Evolutionary conservation across 257 asterid genomes (phyloP).

Genomic region (Solanum okadae): DNA sequence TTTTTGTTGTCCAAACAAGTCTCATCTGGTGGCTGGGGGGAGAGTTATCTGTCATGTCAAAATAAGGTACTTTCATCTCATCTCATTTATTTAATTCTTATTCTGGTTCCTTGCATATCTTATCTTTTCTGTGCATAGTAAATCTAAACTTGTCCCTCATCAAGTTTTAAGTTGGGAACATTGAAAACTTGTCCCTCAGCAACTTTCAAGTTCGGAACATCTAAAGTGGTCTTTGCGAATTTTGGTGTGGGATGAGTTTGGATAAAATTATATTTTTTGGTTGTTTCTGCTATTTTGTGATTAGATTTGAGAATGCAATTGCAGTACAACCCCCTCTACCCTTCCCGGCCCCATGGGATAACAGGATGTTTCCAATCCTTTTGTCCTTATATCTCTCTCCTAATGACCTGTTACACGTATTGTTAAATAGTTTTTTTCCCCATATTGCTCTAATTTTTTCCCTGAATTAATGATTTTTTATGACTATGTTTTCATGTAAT

Average conservation of each 20-base stretch:
- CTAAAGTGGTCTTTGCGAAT: not conserved
- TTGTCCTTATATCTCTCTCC: not conserved
- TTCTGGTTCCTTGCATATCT: not conserved
- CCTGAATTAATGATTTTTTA: not conserved
- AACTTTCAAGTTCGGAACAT: not conserved
- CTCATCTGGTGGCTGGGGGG: slow-evolving; percentile 98
- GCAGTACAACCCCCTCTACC: not conserved
- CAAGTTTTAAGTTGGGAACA: not conserved
- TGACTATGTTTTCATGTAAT: not conserved
- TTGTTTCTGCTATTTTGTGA: not conserved
- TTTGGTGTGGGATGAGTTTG: not conserved
- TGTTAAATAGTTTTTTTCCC: not conserved
- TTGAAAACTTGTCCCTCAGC: not conserved
- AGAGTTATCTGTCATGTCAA: slow-evolving; percentile 92
- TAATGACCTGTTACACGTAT: not conserved
- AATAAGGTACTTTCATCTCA: slow-evolving; percentile 49
- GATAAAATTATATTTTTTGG: not conserved
- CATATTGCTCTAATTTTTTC: not conserved
- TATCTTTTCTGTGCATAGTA: not conserved
- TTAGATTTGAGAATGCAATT: not conserved
- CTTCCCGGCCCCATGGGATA: not conserved
- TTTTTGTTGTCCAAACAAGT: slow-evolving; percentile 84
- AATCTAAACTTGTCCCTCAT: not conserved
- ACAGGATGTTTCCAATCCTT: not conserved
- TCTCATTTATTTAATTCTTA: not conserved